phyloP scores from a whole-genome alignment of 2,329 filamentous ascomycete genomes.

The Juglanconis juglandina region DNA sequence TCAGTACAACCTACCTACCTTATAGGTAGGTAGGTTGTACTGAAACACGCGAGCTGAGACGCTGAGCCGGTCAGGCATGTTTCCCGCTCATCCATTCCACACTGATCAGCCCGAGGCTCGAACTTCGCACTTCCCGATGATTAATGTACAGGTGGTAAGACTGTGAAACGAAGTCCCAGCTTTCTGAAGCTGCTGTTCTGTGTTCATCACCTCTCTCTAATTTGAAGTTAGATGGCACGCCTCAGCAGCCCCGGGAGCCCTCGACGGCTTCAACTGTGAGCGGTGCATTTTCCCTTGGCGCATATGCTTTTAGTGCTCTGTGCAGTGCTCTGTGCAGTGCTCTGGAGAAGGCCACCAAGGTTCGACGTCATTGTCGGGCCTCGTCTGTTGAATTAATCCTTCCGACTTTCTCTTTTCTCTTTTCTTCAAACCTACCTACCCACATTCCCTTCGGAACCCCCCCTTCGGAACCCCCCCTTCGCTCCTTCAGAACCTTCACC shows the following conservation, averaged over 20 bases:
- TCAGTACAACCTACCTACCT: too few species aligned
- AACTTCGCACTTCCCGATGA: background rate
- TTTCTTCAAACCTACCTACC: too few species aligned
- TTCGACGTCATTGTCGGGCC: too few species aligned
- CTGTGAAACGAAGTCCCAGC: background rate
- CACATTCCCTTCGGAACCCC: too few species aligned
- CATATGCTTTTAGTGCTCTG: background rate
- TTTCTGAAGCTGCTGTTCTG: background rate
- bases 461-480: too few species aligned
- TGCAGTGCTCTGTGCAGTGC: background rate
- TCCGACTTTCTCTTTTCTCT: too few species aligned
- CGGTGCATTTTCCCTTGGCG: background rate
- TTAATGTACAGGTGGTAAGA: background rate
- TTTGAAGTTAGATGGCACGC: background rate
- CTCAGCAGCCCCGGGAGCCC: background rate
- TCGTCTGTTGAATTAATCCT: too few species aligned
- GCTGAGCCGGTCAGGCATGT: too few species aligned
- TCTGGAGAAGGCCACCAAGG: too few species aligned
- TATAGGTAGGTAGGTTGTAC: too few species aligned
- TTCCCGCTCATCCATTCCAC: too few species aligned
- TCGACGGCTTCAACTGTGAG: background rate
- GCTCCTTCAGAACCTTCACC: background rate
- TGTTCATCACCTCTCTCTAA: background rate
- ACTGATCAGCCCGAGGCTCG: conserved; percentile 4
- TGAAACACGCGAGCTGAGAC: too few species aligned